These are phyloP conservation scores for Diophrys sp. DNA, from an alignment of 73 alveolate genomes.

Conservation along the genomic window DNA sequence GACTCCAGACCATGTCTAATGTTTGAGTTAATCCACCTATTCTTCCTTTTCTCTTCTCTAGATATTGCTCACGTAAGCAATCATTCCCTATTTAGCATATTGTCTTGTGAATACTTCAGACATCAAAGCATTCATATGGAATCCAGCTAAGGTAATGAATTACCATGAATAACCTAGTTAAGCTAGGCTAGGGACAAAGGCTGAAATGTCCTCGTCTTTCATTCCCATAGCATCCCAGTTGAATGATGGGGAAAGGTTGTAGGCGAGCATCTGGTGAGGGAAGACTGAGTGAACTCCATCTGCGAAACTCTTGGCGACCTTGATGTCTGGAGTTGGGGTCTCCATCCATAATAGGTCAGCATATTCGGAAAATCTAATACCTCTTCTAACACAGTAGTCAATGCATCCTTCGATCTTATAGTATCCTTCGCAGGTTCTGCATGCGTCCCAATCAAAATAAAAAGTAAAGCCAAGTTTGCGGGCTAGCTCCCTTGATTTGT, in stretches of 20 bases:
- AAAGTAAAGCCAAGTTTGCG: conserved; percentile 62
- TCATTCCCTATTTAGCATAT: conserved; percentile 51
- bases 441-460: conserved; percentile 86
- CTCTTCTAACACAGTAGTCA: conserved; percentile 86
- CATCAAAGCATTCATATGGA: conserved; percentile 61
- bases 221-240: conserved; percentile 81
- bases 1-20: conserved; percentile 70
- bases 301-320: conserved; percentile 83
- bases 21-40: conserved; percentile 53
- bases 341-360: conserved; percentile 95
- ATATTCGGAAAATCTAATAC: conserved; percentile 63
- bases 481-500: conserved; percentile 70
- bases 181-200: conserved; percentile 57
- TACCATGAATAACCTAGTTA: conserved; percentile 72
- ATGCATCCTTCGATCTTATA: conserved; percentile 79
- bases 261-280: conserved; percentile 75
- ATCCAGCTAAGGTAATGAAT: conserved; percentile 69
- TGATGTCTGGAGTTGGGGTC: conserved; percentile 90
- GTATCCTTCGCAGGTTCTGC: conserved; percentile 87
- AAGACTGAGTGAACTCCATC: conserved; percentile 63
- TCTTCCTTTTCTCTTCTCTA: conserved; percentile 55
- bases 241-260: conserved; percentile 90
- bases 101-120: conserved; percentile 51
- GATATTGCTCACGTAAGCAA: conserved; percentile 53
- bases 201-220: conserved; percentile 60